Conservation (phyloP, 495 filamentous ascomycete genomes). For the Geoglossum glabrum region DNA sequence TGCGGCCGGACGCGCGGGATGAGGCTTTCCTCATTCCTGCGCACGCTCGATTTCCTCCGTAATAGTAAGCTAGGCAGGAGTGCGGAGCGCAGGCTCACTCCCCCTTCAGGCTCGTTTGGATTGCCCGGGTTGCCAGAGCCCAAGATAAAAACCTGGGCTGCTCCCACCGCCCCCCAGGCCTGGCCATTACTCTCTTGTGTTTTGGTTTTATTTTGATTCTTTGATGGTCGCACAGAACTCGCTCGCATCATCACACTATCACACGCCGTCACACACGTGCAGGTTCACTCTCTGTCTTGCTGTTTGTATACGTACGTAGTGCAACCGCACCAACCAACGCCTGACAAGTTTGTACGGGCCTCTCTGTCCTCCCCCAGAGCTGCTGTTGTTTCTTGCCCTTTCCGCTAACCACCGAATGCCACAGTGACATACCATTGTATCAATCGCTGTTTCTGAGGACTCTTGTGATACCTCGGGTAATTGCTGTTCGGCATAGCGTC, state of each 20-base stretch:
- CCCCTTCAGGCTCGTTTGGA: neutral
- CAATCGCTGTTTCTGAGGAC: neutral
- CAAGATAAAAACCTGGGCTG: neutral
- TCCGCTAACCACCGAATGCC: neutral
- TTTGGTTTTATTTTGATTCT: neutral
- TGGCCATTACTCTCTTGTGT: neutral
- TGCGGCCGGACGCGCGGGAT: neutral
- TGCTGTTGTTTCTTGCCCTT: neutral
- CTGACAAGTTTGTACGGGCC: neutral
- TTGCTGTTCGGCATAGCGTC: neutral
- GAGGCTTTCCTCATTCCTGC: neutral
- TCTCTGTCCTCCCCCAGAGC: neutral
- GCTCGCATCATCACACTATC: neutral
- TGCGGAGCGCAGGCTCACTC: neutral
- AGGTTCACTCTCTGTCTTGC: neutral
- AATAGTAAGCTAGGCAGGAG: too few relatives aligned
- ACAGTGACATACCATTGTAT: neutral
- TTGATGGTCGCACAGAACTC: neutral
- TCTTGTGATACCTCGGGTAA: neutral
- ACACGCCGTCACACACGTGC: neutral
- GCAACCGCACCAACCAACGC: neutral
- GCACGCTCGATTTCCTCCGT: neutral
- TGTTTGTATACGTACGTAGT: neutral
- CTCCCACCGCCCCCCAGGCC: neutral
- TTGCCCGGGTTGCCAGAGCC: neutral